Conservation (phyloP, 2,329 filamentous ascomycete species). For the Fusarium acutatum region DNA sequence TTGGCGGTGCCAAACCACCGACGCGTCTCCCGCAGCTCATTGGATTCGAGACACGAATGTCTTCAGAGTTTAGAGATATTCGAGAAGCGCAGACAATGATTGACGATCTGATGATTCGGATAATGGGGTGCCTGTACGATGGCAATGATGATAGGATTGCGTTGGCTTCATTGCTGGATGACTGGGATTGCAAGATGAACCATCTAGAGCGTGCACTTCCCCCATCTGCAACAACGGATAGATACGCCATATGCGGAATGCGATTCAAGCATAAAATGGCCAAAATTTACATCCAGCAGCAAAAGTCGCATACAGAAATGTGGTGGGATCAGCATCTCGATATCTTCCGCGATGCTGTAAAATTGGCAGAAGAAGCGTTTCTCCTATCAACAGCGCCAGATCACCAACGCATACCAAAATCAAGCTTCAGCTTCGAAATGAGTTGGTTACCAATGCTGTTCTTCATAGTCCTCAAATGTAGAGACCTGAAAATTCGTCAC, state of each 20-base stretch:
- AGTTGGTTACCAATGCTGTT: background rate
- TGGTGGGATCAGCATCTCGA: conserved; percentile 10
- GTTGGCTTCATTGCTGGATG: background rate
- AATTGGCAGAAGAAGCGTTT: background rate
- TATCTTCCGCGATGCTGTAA: background rate
- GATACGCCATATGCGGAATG: background rate
- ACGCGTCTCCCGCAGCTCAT: background rate
- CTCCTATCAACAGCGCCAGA: background rate
- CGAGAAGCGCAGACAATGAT: background rate
- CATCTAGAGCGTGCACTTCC: background rate
- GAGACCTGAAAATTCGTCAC: background rate
- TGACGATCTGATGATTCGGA: background rate
- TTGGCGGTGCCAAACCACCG: background rate
- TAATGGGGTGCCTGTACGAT: background rate
- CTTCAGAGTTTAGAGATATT: background rate
- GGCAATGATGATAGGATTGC: background rate
- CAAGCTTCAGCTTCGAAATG: conserved; percentile 14
- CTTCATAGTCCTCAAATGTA: background rate
- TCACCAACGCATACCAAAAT: background rate
- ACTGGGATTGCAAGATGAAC: background rate
- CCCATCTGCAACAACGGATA: background rate
- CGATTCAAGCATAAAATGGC: conserved; percentile 1
- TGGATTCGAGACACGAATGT: background rate
- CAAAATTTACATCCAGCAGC: background rate
- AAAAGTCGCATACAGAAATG: background rate